These are phyloP conservation scores for Echinosophora koreensis DNA, from an alignment of 306 rosid genomes.

Conservation along the genomic window DNA sequence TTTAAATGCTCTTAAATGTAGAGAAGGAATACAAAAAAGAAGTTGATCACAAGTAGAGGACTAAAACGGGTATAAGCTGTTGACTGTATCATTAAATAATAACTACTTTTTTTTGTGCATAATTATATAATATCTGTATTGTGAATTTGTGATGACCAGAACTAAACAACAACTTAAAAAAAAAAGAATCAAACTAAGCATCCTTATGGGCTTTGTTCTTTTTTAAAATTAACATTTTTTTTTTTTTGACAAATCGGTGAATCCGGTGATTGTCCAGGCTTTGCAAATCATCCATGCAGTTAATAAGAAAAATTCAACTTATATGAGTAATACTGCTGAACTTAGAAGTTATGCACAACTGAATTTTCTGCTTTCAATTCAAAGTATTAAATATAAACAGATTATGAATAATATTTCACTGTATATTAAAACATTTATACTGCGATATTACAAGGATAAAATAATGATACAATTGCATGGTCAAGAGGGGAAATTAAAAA, in stretches of 20 bases:
- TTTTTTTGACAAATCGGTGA: no score
- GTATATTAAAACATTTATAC: neutral
- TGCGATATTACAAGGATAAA: constrained; percentile 1
- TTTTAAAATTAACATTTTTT: neutral
- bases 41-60: neutral
- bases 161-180: neutral
- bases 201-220: neutral
- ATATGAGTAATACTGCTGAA: neutral
- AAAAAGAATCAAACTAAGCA: neutral
- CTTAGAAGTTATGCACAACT: constrained; percentile 13
- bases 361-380: neutral
- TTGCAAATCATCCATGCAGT: neutral
- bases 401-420: no score
- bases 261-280: neutral
- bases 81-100: neutral
- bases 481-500: neutral
- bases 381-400: neutral
- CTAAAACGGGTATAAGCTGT: neutral
- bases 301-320: constrained; percentile 13
- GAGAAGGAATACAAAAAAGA: neutral
- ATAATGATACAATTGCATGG: neutral
- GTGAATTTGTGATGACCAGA: neutral
- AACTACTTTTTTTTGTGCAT: neutral
- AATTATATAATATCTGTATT: neutral
- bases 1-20: neutral